A percentile compares a stretch with the other conserved stretches of the same genome.
Evolutionary conservation across 768 basidiomycete species (phyloP).

Genomic region (Phallus indusiatus): DNA sequence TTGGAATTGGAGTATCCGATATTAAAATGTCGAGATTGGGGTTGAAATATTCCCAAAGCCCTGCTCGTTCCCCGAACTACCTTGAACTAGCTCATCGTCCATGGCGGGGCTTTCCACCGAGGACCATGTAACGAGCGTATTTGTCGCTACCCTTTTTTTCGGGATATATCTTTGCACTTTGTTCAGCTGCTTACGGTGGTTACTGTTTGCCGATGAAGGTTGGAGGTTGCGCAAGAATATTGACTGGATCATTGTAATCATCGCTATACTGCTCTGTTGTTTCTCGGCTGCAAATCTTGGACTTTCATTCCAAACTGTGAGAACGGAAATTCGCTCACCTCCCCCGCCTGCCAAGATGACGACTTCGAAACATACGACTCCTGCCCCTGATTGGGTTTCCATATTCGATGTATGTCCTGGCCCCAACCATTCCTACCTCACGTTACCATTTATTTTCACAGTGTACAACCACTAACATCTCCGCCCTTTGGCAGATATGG

Average conservation of each 20-base stretch:
- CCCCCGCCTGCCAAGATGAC: background rate
- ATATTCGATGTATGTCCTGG: background rate
- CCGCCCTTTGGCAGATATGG: background rate
- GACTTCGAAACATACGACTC: background rate
- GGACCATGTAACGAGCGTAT: background rate
- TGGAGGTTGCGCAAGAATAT: background rate
- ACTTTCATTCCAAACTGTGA: background rate
- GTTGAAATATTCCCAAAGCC: too few species aligned
- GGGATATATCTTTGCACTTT: background rate
- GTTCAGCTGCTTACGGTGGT: background rate
- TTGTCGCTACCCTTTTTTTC: slow-evolving; percentile 10
- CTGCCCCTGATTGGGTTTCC: background rate
- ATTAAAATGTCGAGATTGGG: too few species aligned
- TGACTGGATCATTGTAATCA: background rate
- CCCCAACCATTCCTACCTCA: background rate
- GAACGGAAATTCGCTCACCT: background rate
- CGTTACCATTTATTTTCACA: background rate
- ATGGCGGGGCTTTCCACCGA: background rate
- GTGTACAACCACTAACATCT: background rate
- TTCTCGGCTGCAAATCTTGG: background rate
- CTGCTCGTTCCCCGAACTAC: background rate
- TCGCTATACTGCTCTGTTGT: background rate
- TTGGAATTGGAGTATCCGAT: too few species aligned
- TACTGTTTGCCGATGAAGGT: background rate
- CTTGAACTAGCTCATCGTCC: too few species aligned